These are phyloP conservation scores for Lyophyllum shimeji DNA, from an alignment of 768 basidiomycete species.

Conservation along the genomic window DNA sequence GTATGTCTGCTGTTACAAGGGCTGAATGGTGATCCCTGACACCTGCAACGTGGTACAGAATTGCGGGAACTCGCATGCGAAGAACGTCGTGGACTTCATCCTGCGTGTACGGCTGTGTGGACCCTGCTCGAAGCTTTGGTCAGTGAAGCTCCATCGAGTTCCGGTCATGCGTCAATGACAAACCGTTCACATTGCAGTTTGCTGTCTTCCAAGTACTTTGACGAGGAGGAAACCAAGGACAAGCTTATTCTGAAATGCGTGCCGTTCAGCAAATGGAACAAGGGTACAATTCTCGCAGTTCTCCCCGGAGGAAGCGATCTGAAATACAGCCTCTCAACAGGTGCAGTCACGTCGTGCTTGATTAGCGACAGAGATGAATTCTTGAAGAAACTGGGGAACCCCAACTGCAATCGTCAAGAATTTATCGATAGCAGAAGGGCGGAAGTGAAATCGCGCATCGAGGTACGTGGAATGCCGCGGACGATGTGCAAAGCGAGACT, in stretches of 20 bases:
- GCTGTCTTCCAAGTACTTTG: conserved; percentile 10
- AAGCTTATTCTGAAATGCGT: conserved; percentile 21
- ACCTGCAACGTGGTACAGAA: conserved; percentile 14
- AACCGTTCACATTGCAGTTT: conserved; percentile 9
- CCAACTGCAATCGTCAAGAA: conserved; percentile 14
- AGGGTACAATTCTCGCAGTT: conserved; percentile 12
- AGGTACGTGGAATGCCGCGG: conserved; percentile 2
- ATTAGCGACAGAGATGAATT: conserved; percentile 18
- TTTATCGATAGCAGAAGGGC: neutral
- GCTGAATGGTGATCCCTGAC: neutral
- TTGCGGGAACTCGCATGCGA: conserved; percentile 4
- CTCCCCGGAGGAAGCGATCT: neutral
- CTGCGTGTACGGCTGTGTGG: conserved; percentile 25
- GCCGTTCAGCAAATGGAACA: conserved; percentile 16
- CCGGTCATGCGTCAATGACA: neutral
- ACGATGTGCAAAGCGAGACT: neutral
- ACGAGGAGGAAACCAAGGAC: conserved; percentile 10
- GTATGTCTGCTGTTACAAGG: conserved; percentile 11
- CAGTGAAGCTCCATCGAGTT: neutral
- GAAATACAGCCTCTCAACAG: neutral
- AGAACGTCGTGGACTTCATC: conserved; percentile 24
- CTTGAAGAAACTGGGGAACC: conserved; percentile 12
- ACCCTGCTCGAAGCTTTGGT: conserved; percentile 23
- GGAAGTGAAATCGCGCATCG: conserved; percentile 7
- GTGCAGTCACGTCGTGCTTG: conserved; percentile 15